A percentile compares a stretch with the other conserved stretches of the same genome.
These are phyloP conservation scores for Penicillium sp. DNA, from an alignment of 2,329 filamentous ascomycete species.

Conservation along the genomic window DNA sequence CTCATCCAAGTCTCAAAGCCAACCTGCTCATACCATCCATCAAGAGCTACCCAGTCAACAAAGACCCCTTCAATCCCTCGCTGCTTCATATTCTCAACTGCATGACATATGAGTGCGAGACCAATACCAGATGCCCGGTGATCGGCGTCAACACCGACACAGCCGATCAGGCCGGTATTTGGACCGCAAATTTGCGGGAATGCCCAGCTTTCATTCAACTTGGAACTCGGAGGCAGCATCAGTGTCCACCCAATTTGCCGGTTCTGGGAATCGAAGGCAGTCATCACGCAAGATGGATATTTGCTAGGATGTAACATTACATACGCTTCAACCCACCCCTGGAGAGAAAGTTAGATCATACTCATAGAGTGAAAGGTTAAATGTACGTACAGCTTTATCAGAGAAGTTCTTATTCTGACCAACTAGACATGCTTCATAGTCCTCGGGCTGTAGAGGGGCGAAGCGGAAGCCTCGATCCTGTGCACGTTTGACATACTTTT, in stretches of 20 bases:
- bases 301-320: slow-evolving; percentile 34
- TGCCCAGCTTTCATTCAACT: slow-evolving; percentile 39
- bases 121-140: slow-evolving; percentile 43
- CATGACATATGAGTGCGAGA: slow-evolving; percentile 44
- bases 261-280: slow-evolving; percentile 39
- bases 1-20: slow-evolving; percentile 43
- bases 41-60: slow-evolving; percentile 46
- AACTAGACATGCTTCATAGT: slow-evolving; percentile 40
- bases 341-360: background rate
- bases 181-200: slow-evolving; percentile 42
- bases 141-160: slow-evolving; percentile 43
- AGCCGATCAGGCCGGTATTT: slow-evolving; percentile 47
- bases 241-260: slow-evolving; percentile 48
- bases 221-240: slow-evolving; percentile 37
- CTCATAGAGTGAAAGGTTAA: too few species aligned
- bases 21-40: slow-evolving; percentile 48
- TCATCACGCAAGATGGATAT: slow-evolving; percentile 44
- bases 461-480: slow-evolving; percentile 38
- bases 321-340: slow-evolving; percentile 47
- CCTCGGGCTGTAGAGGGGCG: slow-evolving; percentile 34
- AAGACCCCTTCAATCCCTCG: slow-evolving; percentile 45
- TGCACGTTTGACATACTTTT: slow-evolving; percentile 38
- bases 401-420: slow-evolving; percentile 43
- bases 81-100: slow-evolving; percentile 45
- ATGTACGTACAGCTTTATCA: slow-evolving; percentile 31